Evolutionary conservation across 2,329 filamentous ascomycete genomes (phyloP).

Genomic region (Talaromyces sp.): DNA sequence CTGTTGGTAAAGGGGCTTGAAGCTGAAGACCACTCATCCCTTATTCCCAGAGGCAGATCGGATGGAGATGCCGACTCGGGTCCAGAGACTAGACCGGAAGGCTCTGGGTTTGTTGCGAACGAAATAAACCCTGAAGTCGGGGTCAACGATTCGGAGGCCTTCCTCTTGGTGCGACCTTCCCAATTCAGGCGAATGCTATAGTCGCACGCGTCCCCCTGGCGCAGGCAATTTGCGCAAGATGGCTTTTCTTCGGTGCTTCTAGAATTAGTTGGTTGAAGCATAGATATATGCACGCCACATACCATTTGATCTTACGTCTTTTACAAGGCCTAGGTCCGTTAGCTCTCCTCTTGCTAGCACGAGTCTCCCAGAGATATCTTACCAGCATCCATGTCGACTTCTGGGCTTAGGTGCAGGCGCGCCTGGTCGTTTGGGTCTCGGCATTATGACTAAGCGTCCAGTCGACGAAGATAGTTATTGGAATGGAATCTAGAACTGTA

Average conservation of each 20-base stretch:
- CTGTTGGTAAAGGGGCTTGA: slow-evolving; percentile 12
- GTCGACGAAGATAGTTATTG: neutral
- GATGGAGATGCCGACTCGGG: slow-evolving; percentile 1
- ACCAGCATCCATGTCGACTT: slow-evolving; percentile 68
- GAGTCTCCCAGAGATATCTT: slow-evolving; percentile 27
- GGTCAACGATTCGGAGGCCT: slow-evolving; percentile 37
- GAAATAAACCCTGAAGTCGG: slow-evolving; percentile 24
- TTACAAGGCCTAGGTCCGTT: slow-evolving; percentile 66
- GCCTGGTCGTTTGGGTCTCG: slow-evolving; percentile 62
- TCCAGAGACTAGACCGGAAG: neutral
- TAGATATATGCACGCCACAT: slow-evolving; percentile 23
- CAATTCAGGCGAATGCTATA: slow-evolving; percentile 79
- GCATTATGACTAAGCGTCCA: slow-evolving; percentile 47
- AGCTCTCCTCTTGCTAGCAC: neutral
- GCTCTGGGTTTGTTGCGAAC: neutral
- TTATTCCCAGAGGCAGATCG: neutral
- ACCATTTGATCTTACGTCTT: slow-evolving; percentile 74
- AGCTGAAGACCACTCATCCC: slow-evolving; percentile 12
- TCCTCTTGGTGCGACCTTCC: slow-evolving; percentile 67
- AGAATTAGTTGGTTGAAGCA: slow-evolving; percentile 7
- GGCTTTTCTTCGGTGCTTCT: slow-evolving; percentile 69
- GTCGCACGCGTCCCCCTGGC: slow-evolving; percentile 70
- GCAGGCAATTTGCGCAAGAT: slow-evolving; percentile 67
- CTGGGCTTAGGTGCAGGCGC: slow-evolving; percentile 64
- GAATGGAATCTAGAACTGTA: neutral